Base-by-base conservation (phyloP, 371 early-diverging fungal genomes). In the Mucor plumbeus region DNA sequence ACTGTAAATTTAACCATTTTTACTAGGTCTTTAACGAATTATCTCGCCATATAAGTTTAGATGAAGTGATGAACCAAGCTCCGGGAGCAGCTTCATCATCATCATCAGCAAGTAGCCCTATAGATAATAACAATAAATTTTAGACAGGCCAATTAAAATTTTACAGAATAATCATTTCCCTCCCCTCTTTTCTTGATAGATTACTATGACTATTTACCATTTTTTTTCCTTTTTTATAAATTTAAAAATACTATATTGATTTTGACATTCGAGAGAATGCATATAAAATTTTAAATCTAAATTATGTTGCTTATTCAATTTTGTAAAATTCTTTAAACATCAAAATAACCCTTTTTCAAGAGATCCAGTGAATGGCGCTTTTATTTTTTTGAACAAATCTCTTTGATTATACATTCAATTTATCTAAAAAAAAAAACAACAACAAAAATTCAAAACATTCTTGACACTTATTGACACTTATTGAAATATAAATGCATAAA, bases 31-130 rank as follows among this genome's bases (percentile, higher is more conserved):
- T 94, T 63, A 83, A 89, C 19, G 95, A 95, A 74, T 81, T 96
- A 35, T 88, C 90, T 15, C 88, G 92, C 57, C 95, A 95, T 81
- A 88, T 90, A 63, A 92, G 92, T 61, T 76, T 95, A 70, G 96
- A 94, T 68, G 94, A 96, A 64, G 88, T 93, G 13, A 66, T 93
- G 66, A 87, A 87, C 60, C 82, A 77, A 54, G 77, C 82, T 35
- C 81, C 83, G 9, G 80, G 79, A 61, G 72, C 77, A 33, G 65
- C 74, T 38, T 50, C 75, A 36, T 61, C 75, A 39, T 61, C 62
- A 40, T 63, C 68, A 36, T 63, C 73, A 41, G 59, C 63, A 17
- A 73, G 40, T 59, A 73, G 73, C 33, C 69, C 72, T 9, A 64
- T 59, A 61, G 67, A 65, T 36, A 65, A 58, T 15, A 62, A 38